phyloP scores from a whole-genome alignment of 257 asterid genomes.

The Solanum etuberosum region DNA sequence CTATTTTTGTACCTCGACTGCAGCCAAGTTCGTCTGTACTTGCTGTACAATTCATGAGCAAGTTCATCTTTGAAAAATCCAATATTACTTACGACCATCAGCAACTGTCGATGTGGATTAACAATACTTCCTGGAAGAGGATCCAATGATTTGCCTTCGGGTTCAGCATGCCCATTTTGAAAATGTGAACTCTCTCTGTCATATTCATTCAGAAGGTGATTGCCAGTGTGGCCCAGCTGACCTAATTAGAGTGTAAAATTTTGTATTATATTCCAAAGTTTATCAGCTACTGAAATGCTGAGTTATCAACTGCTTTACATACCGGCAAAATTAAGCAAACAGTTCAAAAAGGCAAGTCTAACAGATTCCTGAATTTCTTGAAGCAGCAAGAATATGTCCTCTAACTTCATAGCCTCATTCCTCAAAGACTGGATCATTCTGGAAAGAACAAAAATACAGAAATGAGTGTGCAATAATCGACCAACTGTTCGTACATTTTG shows the following conservation, averaged over 20 bases:
- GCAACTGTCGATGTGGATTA: conserved; percentile 76
- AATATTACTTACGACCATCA: conserved; percentile 92
- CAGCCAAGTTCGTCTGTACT: conserved; percentile 66
- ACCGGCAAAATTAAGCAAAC: conserved; percentile 89
- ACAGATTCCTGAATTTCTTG: conserved; percentile 89
- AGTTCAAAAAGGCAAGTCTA: conserved; percentile 79
- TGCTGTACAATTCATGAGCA: conserved; percentile 56
- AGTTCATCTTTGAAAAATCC: conserved; percentile 97
- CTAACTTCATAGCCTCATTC: conserved; percentile 68
- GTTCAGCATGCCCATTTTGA: conserved; percentile 59
- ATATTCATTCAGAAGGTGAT: conserved; percentile 46
- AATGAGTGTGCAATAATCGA: neutral
- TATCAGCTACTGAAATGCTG: neutral
- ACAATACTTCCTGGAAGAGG: conserved; percentile 77
- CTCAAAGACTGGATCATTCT: conserved; percentile 79
- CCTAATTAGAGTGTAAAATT: conserved; percentile 37
- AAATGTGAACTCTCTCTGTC: conserved; percentile 36
- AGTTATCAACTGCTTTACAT: conserved; percentile 11
- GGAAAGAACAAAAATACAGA: conserved; percentile 13
- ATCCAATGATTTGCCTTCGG: conserved; percentile 36
- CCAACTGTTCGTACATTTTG: neutral
- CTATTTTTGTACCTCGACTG: conserved; percentile 46
- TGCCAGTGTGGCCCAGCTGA: conserved; percentile 66
- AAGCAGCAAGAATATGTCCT: conserved; percentile 62
- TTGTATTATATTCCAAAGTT: neutral